Evolutionary conservation across 2,329 filamentous ascomycete species (phyloP), one percentile per base, ranked within the genome.

Genomic region (Curvularia hawaiiensis): DNA sequence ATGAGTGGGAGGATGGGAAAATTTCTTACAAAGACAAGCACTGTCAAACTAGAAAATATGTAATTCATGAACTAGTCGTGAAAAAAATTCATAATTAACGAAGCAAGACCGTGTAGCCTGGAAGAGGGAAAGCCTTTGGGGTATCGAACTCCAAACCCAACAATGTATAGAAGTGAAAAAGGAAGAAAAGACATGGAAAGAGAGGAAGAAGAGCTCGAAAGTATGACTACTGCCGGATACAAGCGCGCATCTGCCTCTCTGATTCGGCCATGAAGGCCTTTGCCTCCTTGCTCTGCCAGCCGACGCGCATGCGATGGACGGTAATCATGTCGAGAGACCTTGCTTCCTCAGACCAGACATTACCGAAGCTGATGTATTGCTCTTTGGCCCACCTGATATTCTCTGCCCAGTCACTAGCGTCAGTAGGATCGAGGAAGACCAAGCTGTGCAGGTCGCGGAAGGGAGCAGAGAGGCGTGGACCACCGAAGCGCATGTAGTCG

Each of bases 341-440:
- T 5, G 63, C 65, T 43, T 67, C 68, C 63, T 74, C 71, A 8
- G 62, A 69, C 71, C 72, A 75, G 1, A 66, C 43, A 18, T 56
- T 58, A 1, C 64, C 66, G 52, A 61, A 74, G 12, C 48, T 3
- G 12, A 9, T 8, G n/a, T 59, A 58, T 54, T 74, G 70, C 58
- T 73, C 60, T 48, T 71, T 71, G 8, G 69, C 68, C 70, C 71
- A 75, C 12, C 71, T 66, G 3, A 75, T 64, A n/a, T 72, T 72
- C 59, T 75, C 72, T 0, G 70, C 71, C 68, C 68, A 73, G 11
- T 72, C 71, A 44, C 62, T 65, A 0, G 35, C 50, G 38, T 73
- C 69, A 8, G 38, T 39, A 0, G n/a, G 11, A 1, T 38, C 20
- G 3, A 69, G 71, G 9, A 65, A 40, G 9, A 59, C 65, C 26